These are phyloP conservation scores for Pseudomicrostroma phylloplanum DNA, from an alignment of 1,284 basidiomycete species.

Conservation along the genomic window DNA sequence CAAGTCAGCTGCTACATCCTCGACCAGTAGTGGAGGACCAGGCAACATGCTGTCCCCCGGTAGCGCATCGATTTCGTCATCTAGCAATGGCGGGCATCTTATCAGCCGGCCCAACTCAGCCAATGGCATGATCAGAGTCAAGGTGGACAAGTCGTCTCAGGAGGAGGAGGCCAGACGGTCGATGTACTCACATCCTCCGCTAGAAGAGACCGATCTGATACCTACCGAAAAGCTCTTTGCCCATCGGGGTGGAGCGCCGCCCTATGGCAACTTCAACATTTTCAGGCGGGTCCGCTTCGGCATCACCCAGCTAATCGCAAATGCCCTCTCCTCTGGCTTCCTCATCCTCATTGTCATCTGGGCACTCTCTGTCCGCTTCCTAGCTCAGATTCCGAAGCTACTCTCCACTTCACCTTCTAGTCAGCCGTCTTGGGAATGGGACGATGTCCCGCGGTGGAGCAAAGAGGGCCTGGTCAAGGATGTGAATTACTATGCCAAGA, in stretches of 20 bases:
- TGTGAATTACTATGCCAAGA: conserved; percentile 58
- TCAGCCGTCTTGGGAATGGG: conserved; percentile 52
- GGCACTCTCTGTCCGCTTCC: conserved; percentile 43
- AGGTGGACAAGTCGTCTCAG: conserved; percentile 34
- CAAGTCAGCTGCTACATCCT: no score
- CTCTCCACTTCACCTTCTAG: conserved; percentile 14
- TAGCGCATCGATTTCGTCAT: no score
- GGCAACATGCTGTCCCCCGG: no score
- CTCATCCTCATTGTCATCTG: conserved; percentile 53
- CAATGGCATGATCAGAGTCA: conserved; percentile 34
- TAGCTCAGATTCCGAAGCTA: conserved; percentile 25
- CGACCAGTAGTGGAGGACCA: no score
- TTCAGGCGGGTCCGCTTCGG: conserved; percentile 46
- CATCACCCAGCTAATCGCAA: conserved; percentile 54
- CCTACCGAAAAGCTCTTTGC: conserved; percentile 22
- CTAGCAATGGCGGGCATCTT: no score
- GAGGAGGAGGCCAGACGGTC: conserved; percentile 30
- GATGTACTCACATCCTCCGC: conserved; percentile 34
- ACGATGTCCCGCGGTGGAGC: conserved; percentile 55
- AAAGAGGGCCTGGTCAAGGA: conserved; percentile 57
- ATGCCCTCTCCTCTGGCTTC: conserved; percentile 57
- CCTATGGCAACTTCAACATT: conserved; percentile 31
- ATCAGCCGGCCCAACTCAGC: conserved; percentile 17
- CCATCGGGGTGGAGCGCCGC: conserved; percentile 32
- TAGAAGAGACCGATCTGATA: conserved; percentile 9